Percentiles rank a stretch among this genome's conserved stretches.
Conservation (phyloP, 2,329 filamentous ascomycete genomes). For the Verticillium dahliae region DNA sequence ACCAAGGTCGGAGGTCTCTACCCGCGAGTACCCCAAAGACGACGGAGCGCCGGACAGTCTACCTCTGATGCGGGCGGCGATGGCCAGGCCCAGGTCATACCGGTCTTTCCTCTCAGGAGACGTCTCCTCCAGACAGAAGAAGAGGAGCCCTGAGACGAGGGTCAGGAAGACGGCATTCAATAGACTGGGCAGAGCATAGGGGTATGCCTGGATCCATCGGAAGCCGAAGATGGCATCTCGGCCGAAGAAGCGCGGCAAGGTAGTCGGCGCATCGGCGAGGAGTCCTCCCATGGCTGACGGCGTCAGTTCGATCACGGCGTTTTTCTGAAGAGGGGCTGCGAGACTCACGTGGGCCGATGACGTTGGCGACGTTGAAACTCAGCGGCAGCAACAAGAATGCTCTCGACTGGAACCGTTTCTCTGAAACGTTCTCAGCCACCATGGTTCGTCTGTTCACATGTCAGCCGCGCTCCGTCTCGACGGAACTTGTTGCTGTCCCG, state of each 20-base stretch:
- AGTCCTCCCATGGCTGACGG: conserved; percentile 52
- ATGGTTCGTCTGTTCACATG: conserved; percentile 30
- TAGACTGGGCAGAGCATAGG: conserved; percentile 64
- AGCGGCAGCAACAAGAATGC: conserved; percentile 38
- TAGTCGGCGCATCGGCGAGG: conserved; percentile 58
- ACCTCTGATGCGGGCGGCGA: conserved; percentile 24
- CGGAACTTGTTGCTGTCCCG: too few species aligned
- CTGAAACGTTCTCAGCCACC: conserved; percentile 39
- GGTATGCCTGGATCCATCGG: conserved; percentile 58
- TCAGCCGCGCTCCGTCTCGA: neutral
- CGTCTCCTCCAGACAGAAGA: conserved; percentile 63
- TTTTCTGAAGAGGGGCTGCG: neutral
- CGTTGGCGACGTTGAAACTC: conserved; percentile 37
- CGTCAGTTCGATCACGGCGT: neutral
- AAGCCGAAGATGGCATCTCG: conserved; percentile 52
- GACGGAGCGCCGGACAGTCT: conserved; percentile 10
- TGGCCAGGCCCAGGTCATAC: conserved; percentile 35
- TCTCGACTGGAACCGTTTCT: conserved; percentile 38
- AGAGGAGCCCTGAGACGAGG: conserved; percentile 44
- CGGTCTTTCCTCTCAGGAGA: conserved; percentile 36
- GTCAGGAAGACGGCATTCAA: conserved; percentile 57
- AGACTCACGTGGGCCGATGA: conserved; percentile 33
- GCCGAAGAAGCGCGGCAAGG: conserved; percentile 57
- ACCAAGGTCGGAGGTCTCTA: neutral
- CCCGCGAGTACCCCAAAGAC: neutral